Conservation (phyloP, 179 eudicot species). For the Spinacia oleracea region DNA sequence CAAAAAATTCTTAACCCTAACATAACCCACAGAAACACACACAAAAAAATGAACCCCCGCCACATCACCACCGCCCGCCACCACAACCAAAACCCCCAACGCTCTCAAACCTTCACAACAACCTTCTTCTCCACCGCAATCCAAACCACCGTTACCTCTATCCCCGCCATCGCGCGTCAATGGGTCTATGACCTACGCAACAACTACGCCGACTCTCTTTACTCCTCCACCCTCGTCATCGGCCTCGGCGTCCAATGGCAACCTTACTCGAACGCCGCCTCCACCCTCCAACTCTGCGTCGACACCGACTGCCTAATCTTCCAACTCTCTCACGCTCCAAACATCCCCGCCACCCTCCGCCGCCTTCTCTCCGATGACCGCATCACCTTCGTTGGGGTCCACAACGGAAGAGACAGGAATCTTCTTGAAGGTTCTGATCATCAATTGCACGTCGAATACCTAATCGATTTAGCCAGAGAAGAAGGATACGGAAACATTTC, state of each 20-base stretch:
- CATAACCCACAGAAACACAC: no score
- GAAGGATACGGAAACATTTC: conserved; percentile 25
- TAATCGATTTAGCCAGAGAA: conserved; percentile 13
- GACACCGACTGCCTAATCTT: conserved; percentile 20
- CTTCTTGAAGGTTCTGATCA: conserved; percentile 22
- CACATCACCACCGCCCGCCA: background rate
- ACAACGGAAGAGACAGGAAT: conserved; percentile 23
- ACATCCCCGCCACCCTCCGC: conserved; percentile 30
- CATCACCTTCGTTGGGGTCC: conserved; percentile 39
- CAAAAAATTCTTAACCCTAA: background rate
- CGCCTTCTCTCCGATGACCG: background rate
- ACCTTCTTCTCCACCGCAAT: conserved; percentile 18
- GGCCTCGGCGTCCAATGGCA: conserved; percentile 36
- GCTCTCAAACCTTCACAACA: conserved; percentile 13
- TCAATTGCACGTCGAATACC: conserved; percentile 18
- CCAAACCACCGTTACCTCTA: conserved; percentile 25
- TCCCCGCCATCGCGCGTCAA: conserved; percentile 24
- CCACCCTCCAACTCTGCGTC: conserved; percentile 27
- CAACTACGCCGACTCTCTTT: background rate
- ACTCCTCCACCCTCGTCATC: conserved; percentile 16
- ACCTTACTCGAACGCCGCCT: background rate
- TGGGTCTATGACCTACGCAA: conserved; percentile 27
- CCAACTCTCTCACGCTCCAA: conserved; percentile 21
- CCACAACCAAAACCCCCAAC: conserved; percentile 8
- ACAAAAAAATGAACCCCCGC: conserved; percentile 14